Evolutionary conservation across 257 asterid genomes (phyloP).

Genomic region (Lycium ferocissimum): DNA sequence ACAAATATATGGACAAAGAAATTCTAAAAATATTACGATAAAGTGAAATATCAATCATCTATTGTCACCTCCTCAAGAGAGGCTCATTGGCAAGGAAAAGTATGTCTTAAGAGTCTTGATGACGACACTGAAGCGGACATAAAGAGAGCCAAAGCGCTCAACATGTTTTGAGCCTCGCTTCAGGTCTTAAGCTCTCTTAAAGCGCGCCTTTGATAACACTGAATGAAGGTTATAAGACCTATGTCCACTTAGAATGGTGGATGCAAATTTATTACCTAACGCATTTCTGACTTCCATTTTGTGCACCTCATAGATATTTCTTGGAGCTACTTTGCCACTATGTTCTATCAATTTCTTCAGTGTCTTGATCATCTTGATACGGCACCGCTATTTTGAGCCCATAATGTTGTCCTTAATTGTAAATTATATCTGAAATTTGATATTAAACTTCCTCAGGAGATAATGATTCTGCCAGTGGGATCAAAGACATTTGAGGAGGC

Average conservation of each 20-base stretch:
- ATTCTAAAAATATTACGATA: too few species aligned
- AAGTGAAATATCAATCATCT: too few species aligned
- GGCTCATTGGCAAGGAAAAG: too few species aligned
- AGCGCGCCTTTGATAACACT: too few species aligned
- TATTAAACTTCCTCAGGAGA: constrained; percentile 62
- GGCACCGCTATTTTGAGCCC: constrained; percentile 14
- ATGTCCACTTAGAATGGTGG: constrained; percentile 22
- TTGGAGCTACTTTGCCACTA: constrained; percentile 28
- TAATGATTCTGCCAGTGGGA: constrained; percentile 91
- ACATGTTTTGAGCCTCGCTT: too few species aligned
- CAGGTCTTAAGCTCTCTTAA: too few species aligned
- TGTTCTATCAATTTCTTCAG: constrained; percentile 27
- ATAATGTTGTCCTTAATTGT: constrained; percentile 30
- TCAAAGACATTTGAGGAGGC: constrained; percentile 93
- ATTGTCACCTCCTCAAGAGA: too few species aligned
- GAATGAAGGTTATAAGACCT: neutral
- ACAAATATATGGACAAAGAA: too few species aligned
- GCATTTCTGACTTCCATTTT: neutral
- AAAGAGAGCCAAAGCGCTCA: too few species aligned
- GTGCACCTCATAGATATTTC: constrained; percentile 17
- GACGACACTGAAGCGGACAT: too few species aligned
- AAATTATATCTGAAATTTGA: constrained; percentile 34
- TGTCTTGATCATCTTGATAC: constrained; percentile 25
- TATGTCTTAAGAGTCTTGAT: too few species aligned
- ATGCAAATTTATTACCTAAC: constrained; percentile 13